These are phyloP conservation scores for Pleurotus ostreatus DNA, from an alignment of 768 basidiomycete genomes.

Conservation along the genomic window DNA sequence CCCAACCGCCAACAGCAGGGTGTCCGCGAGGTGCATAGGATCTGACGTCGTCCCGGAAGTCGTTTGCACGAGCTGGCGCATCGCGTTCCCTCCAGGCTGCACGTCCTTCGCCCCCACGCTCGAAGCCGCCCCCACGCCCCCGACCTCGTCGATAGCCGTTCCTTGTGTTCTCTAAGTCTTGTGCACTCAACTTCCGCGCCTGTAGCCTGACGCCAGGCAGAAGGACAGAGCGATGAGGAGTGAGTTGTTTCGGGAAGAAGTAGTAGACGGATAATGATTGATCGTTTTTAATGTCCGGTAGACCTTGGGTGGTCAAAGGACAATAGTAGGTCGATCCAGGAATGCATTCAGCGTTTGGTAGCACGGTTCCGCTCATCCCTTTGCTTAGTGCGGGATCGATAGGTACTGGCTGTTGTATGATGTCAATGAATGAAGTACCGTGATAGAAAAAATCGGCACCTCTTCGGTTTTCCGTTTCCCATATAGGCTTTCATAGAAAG, in stretches of 20 bases:
- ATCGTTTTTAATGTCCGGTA: conserved; percentile 84
- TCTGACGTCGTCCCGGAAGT: conserved; percentile 26
- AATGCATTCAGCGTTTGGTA: conserved; percentile 84
- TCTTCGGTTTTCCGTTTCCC: conserved; percentile 81
- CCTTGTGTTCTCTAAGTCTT: conserved; percentile 70
- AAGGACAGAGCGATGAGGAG: conserved; percentile 81
- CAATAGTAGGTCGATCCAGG: conserved; percentile 89
- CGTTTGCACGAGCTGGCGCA: conserved; percentile 9
- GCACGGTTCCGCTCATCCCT: conserved; percentile 76
- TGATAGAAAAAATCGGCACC: conserved; percentile 39
- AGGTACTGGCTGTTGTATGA: conserved; percentile 55
- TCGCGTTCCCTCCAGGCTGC: conserved; percentile 25
- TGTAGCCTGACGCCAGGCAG: conserved; percentile 67
- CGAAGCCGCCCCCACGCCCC: conserved; percentile 37
- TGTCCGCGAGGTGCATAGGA: conserved; percentile 26
- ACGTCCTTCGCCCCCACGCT: conserved; percentile 34
- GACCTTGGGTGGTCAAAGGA: conserved; percentile 54
- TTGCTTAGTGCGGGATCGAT: conserved; percentile 67
- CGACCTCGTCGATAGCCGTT: conserved; percentile 50
- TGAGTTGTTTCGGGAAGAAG: conserved; percentile 83
- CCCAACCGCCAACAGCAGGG: conserved; percentile 24
- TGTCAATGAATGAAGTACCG: not conserved
- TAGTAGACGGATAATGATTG: conserved; percentile 83
- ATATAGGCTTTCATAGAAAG: conserved; percentile 85
- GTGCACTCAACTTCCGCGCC: conserved; percentile 54